Evolutionary conservation across 331 rosid species (phyloP).

Genomic region (Rosa hybrid): DNA sequence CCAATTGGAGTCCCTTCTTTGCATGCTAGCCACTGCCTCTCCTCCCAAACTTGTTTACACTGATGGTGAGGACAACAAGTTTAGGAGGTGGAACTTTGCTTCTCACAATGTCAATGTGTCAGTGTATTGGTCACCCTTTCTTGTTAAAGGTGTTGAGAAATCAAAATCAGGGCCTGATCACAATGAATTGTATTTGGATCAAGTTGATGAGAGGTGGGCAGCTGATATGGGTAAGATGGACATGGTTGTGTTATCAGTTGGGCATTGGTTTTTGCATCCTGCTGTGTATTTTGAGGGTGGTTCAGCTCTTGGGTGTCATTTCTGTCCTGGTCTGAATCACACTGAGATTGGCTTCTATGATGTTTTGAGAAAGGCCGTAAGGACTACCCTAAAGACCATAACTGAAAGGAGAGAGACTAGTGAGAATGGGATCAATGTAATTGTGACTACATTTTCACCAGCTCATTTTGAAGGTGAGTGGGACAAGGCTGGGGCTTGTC

Average conservation of each 20-base stretch:
- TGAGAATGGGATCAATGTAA: constrained; percentile 39
- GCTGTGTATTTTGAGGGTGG: constrained; percentile 73
- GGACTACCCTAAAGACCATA: constrained; percentile 51
- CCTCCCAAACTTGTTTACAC: constrained; percentile 59
- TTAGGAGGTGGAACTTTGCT: constrained; percentile 65
- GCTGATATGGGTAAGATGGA: constrained; percentile 54
- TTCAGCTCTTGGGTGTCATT: constrained; percentile 75
- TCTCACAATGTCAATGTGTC: constrained; percentile 62
- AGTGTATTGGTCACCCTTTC: constrained; percentile 88
- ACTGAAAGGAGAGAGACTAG: constrained; percentile 43
- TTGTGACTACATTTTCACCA: constrained; percentile 82
- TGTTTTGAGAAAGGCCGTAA: constrained; percentile 64
- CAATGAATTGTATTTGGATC: constrained; percentile 64
- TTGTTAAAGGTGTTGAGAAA: constrained; percentile 75
- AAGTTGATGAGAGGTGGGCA: constrained; percentile 75
- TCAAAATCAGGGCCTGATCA: constrained; percentile 47
- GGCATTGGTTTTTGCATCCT: constrained; percentile 93
- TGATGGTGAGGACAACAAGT: constrained; percentile 60
- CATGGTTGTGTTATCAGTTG: constrained; percentile 63
- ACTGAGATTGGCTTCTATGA: constrained; percentile 86
- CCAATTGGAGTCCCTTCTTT: constrained; percentile 86
- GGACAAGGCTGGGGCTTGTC: constrained; percentile 85
- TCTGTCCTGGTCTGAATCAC: constrained; percentile 71
- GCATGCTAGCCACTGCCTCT: constrained; percentile 61
- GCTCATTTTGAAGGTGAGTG: constrained; percentile 92